Base-by-base conservation (phyloP, 2,329 filamentous ascomycete species). In the Pyrenophora teres region DNA sequence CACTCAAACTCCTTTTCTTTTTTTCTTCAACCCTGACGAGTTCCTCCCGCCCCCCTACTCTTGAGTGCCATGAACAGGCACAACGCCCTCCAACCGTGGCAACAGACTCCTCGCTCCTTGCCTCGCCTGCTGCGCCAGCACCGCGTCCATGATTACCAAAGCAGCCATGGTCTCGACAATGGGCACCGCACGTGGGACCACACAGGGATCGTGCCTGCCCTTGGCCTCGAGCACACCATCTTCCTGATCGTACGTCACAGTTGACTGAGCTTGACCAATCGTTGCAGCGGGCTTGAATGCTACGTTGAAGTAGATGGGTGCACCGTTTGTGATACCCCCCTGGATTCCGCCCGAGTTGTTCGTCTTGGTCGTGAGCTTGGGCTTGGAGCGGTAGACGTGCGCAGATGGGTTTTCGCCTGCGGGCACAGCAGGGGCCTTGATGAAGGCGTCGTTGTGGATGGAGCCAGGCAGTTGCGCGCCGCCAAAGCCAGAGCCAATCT, bases 301-400 rank as follows among this genome's bases (percentile, higher is more conserved):
- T 4, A 96, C 87, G 43, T 89, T 86, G 84, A 97, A 97, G 82
- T 94, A 97, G 77, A 97, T 91, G 52, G 87, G 88, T 32, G 90
- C 90, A 51, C 93, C 94, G 75, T 97, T 97, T 43, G 89, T 88
- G 76, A 97, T 97, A 45, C 93, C 93, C 37, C 93, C 94, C 78
- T 97, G 93, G 63, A 97, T 90, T 59, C 93, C 94, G 10, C 93
- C 93, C 2, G 88, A 93, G 80, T 96, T 92, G 80, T 97, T 97
- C 21, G 93, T 97, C 79, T 88, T 89, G 49, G 93, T 97, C 7
- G 86, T 87, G 46, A 97, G 82, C 57, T 80, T 82, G 15, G 88
- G 84, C 52, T 52, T 52, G 10, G 45, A 52, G 13, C 79, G 77
- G 30, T 61, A 57, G 2, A 72, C 65, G 31, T 65, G 60, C 10